phyloP scores from a whole-genome alignment of 345 rosid species.

The Salix brachista region DNA sequence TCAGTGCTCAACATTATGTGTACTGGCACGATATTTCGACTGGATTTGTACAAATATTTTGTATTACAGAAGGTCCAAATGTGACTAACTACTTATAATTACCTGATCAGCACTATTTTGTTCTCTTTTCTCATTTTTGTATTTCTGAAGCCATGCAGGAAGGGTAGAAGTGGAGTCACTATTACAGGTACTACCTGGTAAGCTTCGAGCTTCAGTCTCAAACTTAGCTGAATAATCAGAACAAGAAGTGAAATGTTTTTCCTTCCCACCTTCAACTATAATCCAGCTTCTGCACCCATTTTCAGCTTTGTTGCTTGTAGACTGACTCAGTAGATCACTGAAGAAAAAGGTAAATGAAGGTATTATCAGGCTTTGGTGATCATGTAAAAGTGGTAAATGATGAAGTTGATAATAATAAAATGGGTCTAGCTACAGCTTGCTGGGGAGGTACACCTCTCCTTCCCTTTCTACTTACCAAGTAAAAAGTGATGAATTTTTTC shows the following conservation, averaged over 20 bases:
- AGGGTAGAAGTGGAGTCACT: constrained; percentile 30
- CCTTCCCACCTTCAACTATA: constrained; percentile 31
- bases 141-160: constrained; percentile 32
- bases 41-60: background rate
- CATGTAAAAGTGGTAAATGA: background rate
- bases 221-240: constrained; percentile 20
- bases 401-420: background rate
- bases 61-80: background rate
- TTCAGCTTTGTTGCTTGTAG: constrained; percentile 42
- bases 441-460: background rate
- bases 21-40: background rate
- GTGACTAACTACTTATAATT: background rate
- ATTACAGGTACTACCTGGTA: constrained; percentile 26
- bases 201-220: constrained; percentile 17
- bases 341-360: background rate
- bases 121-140: constrained; percentile 30
- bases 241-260: constrained; percentile 40
- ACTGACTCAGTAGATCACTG: constrained; percentile 38
- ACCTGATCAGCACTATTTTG: constrained; percentile 38
- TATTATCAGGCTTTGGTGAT: background rate
- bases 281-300: constrained; percentile 35
- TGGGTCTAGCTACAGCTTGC: background rate
- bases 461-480: background rate
- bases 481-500: background rate
- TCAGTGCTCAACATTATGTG: background rate